Percentiles rank a stretch among this genome's conserved stretches.
phyloP scores from a whole-genome alignment of 148 eudicot genomes.

The Pouteria glomerata region DNA sequence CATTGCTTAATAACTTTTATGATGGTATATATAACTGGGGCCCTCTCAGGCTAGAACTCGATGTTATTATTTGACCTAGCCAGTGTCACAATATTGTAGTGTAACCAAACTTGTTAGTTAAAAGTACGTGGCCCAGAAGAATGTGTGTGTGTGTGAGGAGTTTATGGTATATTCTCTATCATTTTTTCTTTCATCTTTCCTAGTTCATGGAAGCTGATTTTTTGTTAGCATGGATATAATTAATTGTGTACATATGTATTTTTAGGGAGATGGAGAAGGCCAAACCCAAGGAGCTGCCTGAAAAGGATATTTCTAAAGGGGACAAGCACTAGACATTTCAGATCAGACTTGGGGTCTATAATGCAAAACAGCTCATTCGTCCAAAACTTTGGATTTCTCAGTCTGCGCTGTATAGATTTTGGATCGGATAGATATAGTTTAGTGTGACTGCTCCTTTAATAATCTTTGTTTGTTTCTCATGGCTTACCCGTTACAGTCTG shows the following conservation, averaged over 20 bases:
- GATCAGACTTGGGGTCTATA: not conserved
- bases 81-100: no score
- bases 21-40: not conserved
- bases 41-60: not conserved
- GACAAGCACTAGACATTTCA: slow-evolving; percentile 19
- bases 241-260: not conserved
- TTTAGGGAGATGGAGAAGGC: slow-evolving; percentile 43
- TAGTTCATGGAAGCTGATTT: not conserved
- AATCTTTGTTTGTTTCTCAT: not conserved
- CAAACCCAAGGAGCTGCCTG: slow-evolving; percentile 43
- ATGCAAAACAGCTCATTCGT: not conserved
- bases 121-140: no score
- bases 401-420: slow-evolving; percentile 1
- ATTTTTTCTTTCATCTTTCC: not conserved
- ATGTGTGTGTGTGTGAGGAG: no score
- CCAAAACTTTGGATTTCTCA: not conserved
- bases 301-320: slow-evolving; percentile 32
- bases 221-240: not conserved
- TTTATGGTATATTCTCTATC: no score
- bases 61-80: no score
- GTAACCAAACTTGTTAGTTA: no score
- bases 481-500: no score
- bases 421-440: no score
- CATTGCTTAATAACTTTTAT: not conserved
- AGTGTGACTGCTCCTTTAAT: no score